A percentile compares a stretch with the other conserved stretches of the same genome.
phyloP scores from a whole-genome alignment of 768 basidiomycete genomes.

The Boletus rufocinnamomeus region DNA sequence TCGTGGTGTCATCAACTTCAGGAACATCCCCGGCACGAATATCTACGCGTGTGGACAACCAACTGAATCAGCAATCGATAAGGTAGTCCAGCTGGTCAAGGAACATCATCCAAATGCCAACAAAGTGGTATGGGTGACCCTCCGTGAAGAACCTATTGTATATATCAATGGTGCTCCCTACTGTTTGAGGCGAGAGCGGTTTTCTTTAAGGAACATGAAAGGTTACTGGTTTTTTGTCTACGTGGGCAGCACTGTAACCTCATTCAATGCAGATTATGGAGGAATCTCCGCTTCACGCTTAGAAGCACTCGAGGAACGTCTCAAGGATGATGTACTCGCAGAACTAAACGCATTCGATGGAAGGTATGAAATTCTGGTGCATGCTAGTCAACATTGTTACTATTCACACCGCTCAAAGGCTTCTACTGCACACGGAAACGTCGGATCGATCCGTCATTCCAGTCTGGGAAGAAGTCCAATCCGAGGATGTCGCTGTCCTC shows the following conservation, averaged over 20 bases:
- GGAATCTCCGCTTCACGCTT: constrained; percentile 91
- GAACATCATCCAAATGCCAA: constrained; percentile 57
- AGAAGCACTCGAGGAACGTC: constrained; percentile 87
- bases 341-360: constrained; percentile 86
- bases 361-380: constrained; percentile 47
- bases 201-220: constrained; percentile 93
- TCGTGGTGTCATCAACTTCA: constrained; percentile 94
- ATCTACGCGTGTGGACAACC: constrained; percentile 96
- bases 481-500: constrained; percentile 72
- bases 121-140: constrained; percentile 83
- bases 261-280: constrained; percentile 70
- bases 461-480: constrained; percentile 88
- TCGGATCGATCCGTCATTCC: constrained; percentile 87
- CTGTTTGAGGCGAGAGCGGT: constrained; percentile 82
- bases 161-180: constrained; percentile 94
- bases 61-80: constrained; percentile 78
- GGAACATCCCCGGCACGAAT: constrained; percentile 74
- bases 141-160: constrained; percentile 91
- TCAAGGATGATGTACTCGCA: constrained; percentile 83
- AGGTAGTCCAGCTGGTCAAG: constrained; percentile 69
- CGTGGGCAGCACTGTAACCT: not conserved
- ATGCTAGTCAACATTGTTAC: not conserved
- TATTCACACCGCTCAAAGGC: constrained; percentile 38
- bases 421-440: constrained; percentile 90
- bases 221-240: constrained; percentile 40